These are phyloP conservation scores for Chenopodium quinoa DNA, from an alignment of 148 eudicot species.

Conservation along the genomic window DNA sequence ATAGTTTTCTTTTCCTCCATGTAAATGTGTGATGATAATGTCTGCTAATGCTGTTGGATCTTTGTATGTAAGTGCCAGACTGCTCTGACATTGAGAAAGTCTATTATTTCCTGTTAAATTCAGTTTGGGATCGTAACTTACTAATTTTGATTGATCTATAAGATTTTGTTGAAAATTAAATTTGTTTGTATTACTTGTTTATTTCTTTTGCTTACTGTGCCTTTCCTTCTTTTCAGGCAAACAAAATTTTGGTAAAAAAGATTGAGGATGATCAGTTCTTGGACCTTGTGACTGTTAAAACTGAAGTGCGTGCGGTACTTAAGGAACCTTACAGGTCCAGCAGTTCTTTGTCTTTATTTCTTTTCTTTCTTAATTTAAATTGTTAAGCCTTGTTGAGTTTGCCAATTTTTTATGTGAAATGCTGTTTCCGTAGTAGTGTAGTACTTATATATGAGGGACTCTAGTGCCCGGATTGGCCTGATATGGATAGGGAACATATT, in stretches of 20 bases:
- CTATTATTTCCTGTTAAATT: background rate
- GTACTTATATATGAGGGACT: background rate
- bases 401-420: constrained; percentile 3
- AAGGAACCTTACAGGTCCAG: constrained; percentile 96
- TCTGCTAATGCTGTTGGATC: background rate
- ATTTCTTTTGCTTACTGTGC: constrained; percentile 10
- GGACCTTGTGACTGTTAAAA: constrained; percentile 68
- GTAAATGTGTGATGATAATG: background rate
- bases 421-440: background rate
- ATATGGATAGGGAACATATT: background rate
- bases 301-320: constrained; percentile 69
- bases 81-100: background rate
- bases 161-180: background rate
- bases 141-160: background rate
- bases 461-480: background rate
- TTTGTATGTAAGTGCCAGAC: background rate
- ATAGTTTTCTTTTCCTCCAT: constrained; percentile 1
- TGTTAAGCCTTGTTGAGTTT: background rate
- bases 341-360: constrained; percentile 15
- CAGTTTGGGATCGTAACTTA: background rate
- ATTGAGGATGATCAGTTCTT: constrained; percentile 86
- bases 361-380: background rate
- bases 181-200: background rate
- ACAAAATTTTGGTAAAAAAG: constrained; percentile 78
- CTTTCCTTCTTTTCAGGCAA: constrained; percentile 54